Evolutionary conservation across 176 grass and related monocot species (phyloP).

Genomic region (Poa annua): DNA sequence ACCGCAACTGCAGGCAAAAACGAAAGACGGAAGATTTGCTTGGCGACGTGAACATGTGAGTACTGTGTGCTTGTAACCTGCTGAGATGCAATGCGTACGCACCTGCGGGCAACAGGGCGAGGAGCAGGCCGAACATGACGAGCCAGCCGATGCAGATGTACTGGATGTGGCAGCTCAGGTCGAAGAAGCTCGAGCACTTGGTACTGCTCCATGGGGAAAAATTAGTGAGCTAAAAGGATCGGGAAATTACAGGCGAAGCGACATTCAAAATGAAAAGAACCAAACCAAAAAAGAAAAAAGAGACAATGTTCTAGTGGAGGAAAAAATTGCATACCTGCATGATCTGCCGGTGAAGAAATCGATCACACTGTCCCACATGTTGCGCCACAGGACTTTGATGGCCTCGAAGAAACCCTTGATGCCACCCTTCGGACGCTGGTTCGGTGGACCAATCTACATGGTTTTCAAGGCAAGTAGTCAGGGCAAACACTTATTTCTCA

Average conservation of each 20-base stretch:
- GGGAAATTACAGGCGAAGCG: neutral
- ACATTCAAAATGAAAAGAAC: neutral
- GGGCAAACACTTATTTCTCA: neutral
- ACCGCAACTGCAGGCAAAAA: conserved; percentile 41
- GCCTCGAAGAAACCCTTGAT: conserved; percentile 56
- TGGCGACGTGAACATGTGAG: neutral
- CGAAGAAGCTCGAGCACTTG: conserved; percentile 70
- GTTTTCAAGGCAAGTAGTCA: neutral
- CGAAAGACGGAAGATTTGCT: neutral
- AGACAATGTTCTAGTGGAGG: neutral
- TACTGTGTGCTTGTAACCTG: neutral
- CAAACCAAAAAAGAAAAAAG: neutral
- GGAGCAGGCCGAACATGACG: conserved; percentile 54
- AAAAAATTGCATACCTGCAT: conserved; percentile 59
- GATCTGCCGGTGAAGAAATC: conserved; percentile 76
- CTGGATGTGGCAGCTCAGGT: conserved; percentile 76
- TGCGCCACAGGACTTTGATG: conserved; percentile 49
- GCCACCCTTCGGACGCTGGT: conserved; percentile 1
- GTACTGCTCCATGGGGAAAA: conserved; percentile 38
- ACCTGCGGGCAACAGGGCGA: conserved; percentile 62
- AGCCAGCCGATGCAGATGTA: conserved; percentile 70
- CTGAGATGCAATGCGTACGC: neutral
- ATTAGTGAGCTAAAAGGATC: neutral
- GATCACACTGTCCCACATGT: conserved; percentile 44
- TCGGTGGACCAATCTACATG: neutral